Conservation (phyloP, 2,329 filamentous ascomycete species). For the Delphinella strobiligena region DNA sequence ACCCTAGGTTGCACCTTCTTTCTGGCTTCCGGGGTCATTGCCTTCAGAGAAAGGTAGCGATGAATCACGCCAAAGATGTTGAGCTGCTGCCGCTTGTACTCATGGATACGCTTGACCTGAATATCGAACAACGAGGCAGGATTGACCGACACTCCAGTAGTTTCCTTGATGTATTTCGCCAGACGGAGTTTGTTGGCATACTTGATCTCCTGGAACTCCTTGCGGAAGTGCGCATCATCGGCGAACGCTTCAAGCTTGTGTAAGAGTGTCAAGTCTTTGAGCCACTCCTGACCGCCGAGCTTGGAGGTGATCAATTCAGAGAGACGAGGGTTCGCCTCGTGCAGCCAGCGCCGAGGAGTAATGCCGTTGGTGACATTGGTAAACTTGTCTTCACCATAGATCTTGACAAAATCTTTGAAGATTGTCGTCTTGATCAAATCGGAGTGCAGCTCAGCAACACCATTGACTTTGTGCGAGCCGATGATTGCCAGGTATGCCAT, state of each 20-base stretch:
- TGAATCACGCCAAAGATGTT: conserved; percentile 98
- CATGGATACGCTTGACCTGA: conserved; percentile 97
- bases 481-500: conserved; percentile 95
- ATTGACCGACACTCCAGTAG: conserved; percentile 71
- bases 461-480: conserved; percentile 98
- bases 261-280: conserved; percentile 80
- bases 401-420: conserved; percentile 94
- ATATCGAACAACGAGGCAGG: conserved; percentile 86
- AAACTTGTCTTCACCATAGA: conserved; percentile 95
- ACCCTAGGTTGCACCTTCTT: conserved; percentile 83
- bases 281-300: conserved; percentile 67
- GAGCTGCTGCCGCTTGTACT: conserved; percentile 75
- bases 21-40: conserved; percentile 67
- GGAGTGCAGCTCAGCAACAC: conserved; percentile 93
- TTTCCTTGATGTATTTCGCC: conserved; percentile 79
- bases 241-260: conserved; percentile 76
- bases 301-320: conserved; percentile 89
- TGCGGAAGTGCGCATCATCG: conserved; percentile 80
- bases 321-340: conserved; percentile 89
- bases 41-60: conserved; percentile 81
- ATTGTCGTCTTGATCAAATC: conserved; percentile 98
- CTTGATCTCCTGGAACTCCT: conserved; percentile 95
- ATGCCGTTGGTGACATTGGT: conserved; percentile 98
- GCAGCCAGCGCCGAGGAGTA: conserved; percentile 88
- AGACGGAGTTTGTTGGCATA: conserved; percentile 88